Conservation (phyloP, 1,139 yeast species). For the Debaryomyces subglobosus region DNA sequence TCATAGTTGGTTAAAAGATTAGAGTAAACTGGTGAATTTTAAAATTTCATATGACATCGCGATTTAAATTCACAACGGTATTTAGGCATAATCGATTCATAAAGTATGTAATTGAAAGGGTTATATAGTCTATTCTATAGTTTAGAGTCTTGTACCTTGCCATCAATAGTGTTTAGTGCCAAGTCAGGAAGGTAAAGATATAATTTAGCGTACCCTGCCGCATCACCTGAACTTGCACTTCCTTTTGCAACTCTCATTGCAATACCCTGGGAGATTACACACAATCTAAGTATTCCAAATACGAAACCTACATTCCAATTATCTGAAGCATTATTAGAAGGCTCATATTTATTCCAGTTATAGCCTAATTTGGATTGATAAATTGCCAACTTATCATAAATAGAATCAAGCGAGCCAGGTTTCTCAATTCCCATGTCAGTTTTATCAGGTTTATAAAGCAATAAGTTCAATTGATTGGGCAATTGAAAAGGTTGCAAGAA, state of each 20-base stretch:
- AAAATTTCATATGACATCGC: neutral
- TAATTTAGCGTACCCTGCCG: conserved; percentile 45
- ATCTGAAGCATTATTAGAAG: conserved; percentile 41
- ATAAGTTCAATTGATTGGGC: conserved; percentile 38
- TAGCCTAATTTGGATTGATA: conserved; percentile 34
- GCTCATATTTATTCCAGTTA: conserved; percentile 38
- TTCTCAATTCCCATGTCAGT: conserved; percentile 41
- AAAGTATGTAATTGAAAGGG: neutral
- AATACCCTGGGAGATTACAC: conserved; percentile 69
- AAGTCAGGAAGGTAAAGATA: conserved; percentile 49
- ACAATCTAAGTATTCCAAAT: conserved; percentile 59
- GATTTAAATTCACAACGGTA: neutral
- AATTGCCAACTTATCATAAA: conserved; percentile 29
- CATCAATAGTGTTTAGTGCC: conserved; percentile 26
- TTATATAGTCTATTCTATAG: conserved; percentile 2
- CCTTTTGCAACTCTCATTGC: conserved; percentile 63
- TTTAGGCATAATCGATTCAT: neutral
- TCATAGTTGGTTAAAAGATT: conserved; percentile 1
- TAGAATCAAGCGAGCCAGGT: conserved; percentile 27
- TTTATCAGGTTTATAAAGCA: conserved; percentile 33
- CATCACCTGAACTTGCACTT: conserved; percentile 62
- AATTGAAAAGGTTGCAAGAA: conserved; percentile 59
- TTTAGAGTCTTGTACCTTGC: conserved; percentile 1
- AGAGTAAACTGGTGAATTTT: neutral
- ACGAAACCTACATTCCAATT: conserved; percentile 61